Base-by-base conservation (phyloP, 257 asterid species). In the Craterostigma plantagineum region DNA sequence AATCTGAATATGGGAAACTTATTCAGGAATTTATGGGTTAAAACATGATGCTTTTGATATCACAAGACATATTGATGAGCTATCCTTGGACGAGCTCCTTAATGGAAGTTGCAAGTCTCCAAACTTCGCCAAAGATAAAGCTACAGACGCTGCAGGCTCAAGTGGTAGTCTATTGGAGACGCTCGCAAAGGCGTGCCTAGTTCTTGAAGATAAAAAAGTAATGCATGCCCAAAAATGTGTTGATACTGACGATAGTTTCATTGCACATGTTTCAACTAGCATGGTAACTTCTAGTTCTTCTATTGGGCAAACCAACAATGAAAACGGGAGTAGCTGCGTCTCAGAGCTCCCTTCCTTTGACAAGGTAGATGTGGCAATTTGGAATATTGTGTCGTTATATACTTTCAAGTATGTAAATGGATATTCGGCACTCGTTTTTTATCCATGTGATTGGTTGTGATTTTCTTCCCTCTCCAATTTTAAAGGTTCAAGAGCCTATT, bases 1-100 rank as follows among this genome's bases (percentile, higher is more conserved):
- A 23, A 2, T 23, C 30, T 69, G 58, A 65, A 48, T 30, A 14
- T 23, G 42, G n/a, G 10, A 48, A 46, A 42, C 46, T 60, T 50
- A 34, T 47, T 63, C 84, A 76, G 97, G 93, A 52, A 63, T 52
- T 40, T 71, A 70, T 60, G 94, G 85, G 54, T 71, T 76, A 58
- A 87, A 76, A 66, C 63, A 75, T 27, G 84, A 74, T 57, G 62
- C 46, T 49, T 66, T 69, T 62, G 95, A 79, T 67, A 77, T 70
- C 67, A 63, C 90, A 8, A 76, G 73, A 57, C 64, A 71, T 55
- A 63, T 62, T 33, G 63, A 70, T 45, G 97, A 87, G 63, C 70
- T 58, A 53, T 57, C 91, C 60, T 51, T 87, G 54, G 69, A 69
- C 55, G 81, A 76, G 56, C 85, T 87, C 33, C 80, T 87, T 48